Percentiles rank a stretch among this genome's conserved stretches.
Evolutionary conservation across 768 basidiomycete species (phyloP).

Genomic region (Guyanaporus albipodus): DNA sequence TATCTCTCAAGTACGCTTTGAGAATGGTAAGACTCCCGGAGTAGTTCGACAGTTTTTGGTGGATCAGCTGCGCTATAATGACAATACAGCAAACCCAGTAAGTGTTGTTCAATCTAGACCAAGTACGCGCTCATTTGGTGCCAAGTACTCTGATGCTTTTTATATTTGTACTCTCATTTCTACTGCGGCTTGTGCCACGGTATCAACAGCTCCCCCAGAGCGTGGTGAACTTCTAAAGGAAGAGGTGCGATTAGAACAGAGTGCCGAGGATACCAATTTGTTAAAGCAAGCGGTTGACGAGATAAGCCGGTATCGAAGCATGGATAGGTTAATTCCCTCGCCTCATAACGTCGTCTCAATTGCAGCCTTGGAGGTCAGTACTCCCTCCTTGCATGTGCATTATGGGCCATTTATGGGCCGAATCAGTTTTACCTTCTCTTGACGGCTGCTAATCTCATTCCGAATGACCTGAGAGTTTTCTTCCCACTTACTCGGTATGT

Average conservation of each 20-base stretch:
- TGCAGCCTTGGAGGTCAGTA: slow-evolving; percentile 80
- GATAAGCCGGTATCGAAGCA: slow-evolving; percentile 87
- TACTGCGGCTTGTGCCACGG: slow-evolving; percentile 72
- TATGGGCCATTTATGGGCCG: slow-evolving; percentile 4
- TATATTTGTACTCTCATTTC: slow-evolving; percentile 87
- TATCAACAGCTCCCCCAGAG: slow-evolving; percentile 75
- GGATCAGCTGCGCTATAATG: slow-evolving; percentile 92
- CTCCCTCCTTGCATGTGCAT: background rate
- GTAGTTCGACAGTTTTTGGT: slow-evolving; percentile 86
- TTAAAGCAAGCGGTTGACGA: slow-evolving; percentile 74
- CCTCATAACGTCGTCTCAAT: slow-evolving; percentile 91
- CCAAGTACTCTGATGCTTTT: slow-evolving; percentile 84
- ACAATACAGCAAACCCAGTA: slow-evolving; percentile 88
- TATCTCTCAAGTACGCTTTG: slow-evolving; percentile 82
- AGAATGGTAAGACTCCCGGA: slow-evolving; percentile 79
- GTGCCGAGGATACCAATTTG: slow-evolving; percentile 62
- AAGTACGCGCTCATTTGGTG: slow-evolving; percentile 1
- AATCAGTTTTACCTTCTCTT: slow-evolving; percentile 75
- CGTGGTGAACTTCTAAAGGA: slow-evolving; percentile 71
- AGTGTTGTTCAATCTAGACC: slow-evolving; percentile 27
- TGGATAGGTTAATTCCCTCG: slow-evolving; percentile 94
- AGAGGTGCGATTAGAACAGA: slow-evolving; percentile 64
- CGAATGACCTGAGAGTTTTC: slow-evolving; percentile 72
- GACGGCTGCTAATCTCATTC: slow-evolving; percentile 70
- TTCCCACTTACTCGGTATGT: slow-evolving; percentile 85